Base-by-base conservation (phyloP, 306 rosid species). In the Alnus rubra region DNA sequence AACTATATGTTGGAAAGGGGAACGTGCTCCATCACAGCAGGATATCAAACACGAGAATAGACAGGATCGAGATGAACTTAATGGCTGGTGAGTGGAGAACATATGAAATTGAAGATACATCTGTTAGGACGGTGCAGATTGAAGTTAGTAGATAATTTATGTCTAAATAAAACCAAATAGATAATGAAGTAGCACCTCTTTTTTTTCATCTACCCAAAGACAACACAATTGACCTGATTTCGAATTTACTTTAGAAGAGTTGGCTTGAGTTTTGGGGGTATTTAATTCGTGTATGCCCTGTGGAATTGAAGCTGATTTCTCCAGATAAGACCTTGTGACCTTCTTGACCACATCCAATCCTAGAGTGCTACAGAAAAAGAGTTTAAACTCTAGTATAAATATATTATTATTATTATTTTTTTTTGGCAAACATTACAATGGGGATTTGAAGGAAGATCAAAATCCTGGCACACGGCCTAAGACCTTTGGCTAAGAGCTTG, bases 221-320 rank as follows among this genome's bases (percentile, higher is more conserved):
- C 19, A 42, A 68, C 39, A 50, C 30, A 56, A 23, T 69, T 59
- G 35, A 83, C 86, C 74, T 39, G 76, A 18, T 58, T 53, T 44
- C 0, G 76, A 9, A 28, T 44, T 52, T 11, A 9, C 28, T 44
- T 62, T 15, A 10, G 71, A 45, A 4, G 78, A 47, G 67, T 70
- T n/a, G 55, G 62, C 73, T 54, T 58, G 55, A 75, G 75, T 42
- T 75, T 83, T 74, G 45, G 83, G 75, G 58, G 53, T 37, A 51
- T 70, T 79, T 68, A 62, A 14, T 7, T 70, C 51, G 44, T 60
- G 78, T 74, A 78, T 75, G 78, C 49, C 69, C 77, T 79, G 80
- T 60, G 83, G 79, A 72, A 79, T 48, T 62, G 74, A 79, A 54
- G 86, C 83, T 79, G 86, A 83, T 51, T 83, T 78, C 53, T 80